Conservation (phyloP, 2,329 filamentous ascomycete species). For the Teratosphaeria zuluensis region DNA sequence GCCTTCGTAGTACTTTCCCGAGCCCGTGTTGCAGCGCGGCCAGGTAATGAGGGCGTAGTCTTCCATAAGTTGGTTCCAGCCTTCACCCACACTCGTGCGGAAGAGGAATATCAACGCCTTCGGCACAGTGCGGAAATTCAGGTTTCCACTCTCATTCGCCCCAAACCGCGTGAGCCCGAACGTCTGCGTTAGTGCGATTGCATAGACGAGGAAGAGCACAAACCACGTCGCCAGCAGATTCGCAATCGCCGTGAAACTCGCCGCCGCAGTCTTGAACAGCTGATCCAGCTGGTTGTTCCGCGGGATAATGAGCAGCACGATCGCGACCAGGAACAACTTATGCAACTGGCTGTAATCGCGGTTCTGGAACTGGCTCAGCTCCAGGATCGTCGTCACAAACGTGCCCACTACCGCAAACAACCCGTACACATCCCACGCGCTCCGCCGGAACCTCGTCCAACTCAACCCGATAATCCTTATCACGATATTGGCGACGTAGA, state of each 20-base stretch:
- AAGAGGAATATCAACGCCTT: slow-evolving; percentile 91
- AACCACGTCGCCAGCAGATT: slow-evolving; percentile 96
- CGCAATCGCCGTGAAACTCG: slow-evolving; percentile 79
- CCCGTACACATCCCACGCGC: slow-evolving; percentile 92
- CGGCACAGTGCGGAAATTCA: slow-evolving; percentile 89
- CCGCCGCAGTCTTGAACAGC: slow-evolving; percentile 95
- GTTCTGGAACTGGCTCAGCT: slow-evolving; percentile 49
- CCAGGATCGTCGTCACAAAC: slow-evolving; percentile 70
- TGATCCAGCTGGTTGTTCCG: slow-evolving; percentile 96
- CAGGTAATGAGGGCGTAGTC: slow-evolving; percentile 75
- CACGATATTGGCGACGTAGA: slow-evolving; percentile 73
- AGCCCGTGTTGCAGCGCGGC: slow-evolving; percentile 66
- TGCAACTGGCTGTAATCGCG: slow-evolving; percentile 69
- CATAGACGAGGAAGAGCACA: slow-evolving; percentile 90
- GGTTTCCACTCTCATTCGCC: slow-evolving; percentile 58
- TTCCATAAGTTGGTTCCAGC: slow-evolving; percentile 96
- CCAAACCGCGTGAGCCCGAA: slow-evolving; percentile 92
- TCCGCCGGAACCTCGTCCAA: slow-evolving; percentile 83
- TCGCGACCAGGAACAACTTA: slow-evolving; percentile 86
- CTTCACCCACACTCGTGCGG: slow-evolving; percentile 85
- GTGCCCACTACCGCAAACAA: slow-evolving; percentile 70
- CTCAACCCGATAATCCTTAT: slow-evolving; percentile 82
- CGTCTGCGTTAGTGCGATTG: slow-evolving; percentile 90
- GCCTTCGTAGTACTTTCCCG: slow-evolving; percentile 65
- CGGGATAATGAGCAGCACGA: slow-evolving; percentile 83